phyloP scores from a whole-genome alignment of 2,329 filamentous ascomycete species.

The Fusarium coicis region DNA sequence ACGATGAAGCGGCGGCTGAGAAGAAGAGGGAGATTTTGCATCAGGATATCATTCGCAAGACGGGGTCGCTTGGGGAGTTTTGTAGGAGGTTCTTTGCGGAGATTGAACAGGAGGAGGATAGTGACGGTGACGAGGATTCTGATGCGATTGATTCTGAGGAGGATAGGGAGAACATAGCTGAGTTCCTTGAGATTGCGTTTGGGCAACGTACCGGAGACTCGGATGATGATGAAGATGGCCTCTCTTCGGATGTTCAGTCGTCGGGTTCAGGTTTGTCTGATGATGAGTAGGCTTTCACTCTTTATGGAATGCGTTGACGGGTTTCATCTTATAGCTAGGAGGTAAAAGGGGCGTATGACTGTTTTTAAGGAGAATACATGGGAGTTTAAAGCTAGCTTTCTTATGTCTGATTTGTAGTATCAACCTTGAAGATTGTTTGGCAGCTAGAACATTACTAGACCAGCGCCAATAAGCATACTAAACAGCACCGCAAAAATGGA shows the following conservation, averaged over 20 bases:
- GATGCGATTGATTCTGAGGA: background rate
- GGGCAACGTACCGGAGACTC: no score
- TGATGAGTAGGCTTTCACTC: background rate
- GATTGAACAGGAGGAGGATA: background rate
- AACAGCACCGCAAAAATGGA: background rate
- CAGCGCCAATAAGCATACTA: constrained; percentile 24
- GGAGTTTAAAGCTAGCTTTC: background rate
- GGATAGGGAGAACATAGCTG: background rate
- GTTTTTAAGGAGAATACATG: rapidly evolving
- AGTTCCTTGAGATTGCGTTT: background rate
- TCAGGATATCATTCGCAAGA: background rate
- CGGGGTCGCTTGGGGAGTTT: background rate
- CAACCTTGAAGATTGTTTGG: rapidly evolving
- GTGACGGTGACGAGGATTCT: background rate
- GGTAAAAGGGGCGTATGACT: no score
- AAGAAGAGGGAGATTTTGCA: background rate
- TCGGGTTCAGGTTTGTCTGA: background rate
- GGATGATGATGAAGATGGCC: background rate
- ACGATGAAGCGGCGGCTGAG: background rate
- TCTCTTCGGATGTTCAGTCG: background rate
- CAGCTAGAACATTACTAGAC: constrained; percentile 14
- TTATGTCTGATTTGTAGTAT: no score
- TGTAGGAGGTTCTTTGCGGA: background rate
- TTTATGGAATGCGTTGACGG: rapidly evolving
- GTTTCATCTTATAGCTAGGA: rapidly evolving